phyloP scores from a whole-genome alignment of 2,329 filamentous ascomycete genomes.

The Cytospora mali region DNA sequence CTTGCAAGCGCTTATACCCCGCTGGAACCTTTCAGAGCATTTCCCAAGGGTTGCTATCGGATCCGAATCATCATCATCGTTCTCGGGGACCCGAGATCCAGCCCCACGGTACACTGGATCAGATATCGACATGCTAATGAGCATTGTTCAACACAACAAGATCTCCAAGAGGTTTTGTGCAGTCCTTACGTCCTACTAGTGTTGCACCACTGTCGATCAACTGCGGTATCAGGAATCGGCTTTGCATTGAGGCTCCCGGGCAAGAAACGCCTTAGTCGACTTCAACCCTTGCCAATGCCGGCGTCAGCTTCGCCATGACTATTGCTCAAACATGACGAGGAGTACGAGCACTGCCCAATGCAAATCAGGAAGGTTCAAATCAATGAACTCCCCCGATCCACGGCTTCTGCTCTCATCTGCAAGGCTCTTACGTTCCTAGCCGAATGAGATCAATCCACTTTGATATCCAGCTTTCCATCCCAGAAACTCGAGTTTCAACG shows the following conservation, averaged over 20 bases:
- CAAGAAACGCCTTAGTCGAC: slow-evolving; percentile 6
- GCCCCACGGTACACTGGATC: background rate
- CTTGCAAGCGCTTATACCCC: background rate
- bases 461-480: background rate
- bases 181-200: background rate
- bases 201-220: slow-evolving; percentile 17
- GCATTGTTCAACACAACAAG: slow-evolving; percentile 5
- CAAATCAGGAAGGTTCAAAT: background rate
- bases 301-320: background rate
- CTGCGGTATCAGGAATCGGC: slow-evolving; percentile 14
- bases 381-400: background rate
- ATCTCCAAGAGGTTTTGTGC: slow-evolving; percentile 1
- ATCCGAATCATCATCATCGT: background rate
- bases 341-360: background rate
- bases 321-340: background rate
- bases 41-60: background rate
- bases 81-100: background rate
- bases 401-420: background rate
- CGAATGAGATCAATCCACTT: background rate
- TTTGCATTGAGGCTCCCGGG: slow-evolving; percentile 17
- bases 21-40: background rate
- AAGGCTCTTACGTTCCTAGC: background rate
- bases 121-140: slow-evolving; percentile 5
- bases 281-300: background rate
- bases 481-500: background rate